These are phyloP conservation scores for Paecilomyces fulvus DNA, from an alignment of 2,329 filamentous ascomycete species.

Conservation along the genomic window DNA sequence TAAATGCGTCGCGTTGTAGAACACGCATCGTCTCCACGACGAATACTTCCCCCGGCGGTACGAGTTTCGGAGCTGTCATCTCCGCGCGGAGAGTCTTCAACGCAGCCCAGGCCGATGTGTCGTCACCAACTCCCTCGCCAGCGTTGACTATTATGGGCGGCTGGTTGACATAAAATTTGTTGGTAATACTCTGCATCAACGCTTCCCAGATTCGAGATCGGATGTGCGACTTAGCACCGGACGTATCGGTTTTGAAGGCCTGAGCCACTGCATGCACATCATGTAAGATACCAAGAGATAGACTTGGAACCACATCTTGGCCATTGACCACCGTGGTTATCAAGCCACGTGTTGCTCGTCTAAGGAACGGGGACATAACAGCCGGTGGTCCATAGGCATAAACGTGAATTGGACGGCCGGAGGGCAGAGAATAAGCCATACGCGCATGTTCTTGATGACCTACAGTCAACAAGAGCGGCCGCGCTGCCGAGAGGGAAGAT, in stretches of 20 bases:
- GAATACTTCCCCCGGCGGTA: slow-evolving; percentile 71
- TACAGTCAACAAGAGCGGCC: slow-evolving; percentile 30
- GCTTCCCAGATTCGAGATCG: slow-evolving; percentile 58
- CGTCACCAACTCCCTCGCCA: slow-evolving; percentile 49
- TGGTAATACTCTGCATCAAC: slow-evolving; percentile 52
- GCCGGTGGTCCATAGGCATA: slow-evolving; percentile 71
- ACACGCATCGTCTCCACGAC: slow-evolving; percentile 60
- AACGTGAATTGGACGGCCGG: slow-evolving; percentile 65
- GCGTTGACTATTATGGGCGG: slow-evolving; percentile 36
- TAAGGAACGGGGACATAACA: slow-evolving; percentile 61
- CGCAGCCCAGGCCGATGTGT: slow-evolving; percentile 60
- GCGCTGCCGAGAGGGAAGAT: slow-evolving; percentile 24
- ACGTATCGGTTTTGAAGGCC: slow-evolving; percentile 64
- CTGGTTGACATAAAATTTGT: slow-evolving; percentile 51
- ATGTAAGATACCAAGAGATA: slow-evolving; percentile 65
- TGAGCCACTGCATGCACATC: slow-evolving; percentile 65
- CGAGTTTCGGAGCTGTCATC: slow-evolving; percentile 61
- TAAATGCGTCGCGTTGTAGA: slow-evolving; percentile 59
- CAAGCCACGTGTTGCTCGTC: slow-evolving; percentile 61
- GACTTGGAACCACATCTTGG: slow-evolving; percentile 63
- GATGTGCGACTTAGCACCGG: slow-evolving; percentile 58
- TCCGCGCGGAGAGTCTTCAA: slow-evolving; percentile 57
- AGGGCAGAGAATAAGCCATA: slow-evolving; percentile 46
- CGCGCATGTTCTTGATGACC: slow-evolving; percentile 12
- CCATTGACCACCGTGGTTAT: slow-evolving; percentile 69